These are phyloP conservation scores for Mortierella sp. DNA, from an alignment of 371 early-diverging fungal species.

Conservation along the genomic window DNA sequence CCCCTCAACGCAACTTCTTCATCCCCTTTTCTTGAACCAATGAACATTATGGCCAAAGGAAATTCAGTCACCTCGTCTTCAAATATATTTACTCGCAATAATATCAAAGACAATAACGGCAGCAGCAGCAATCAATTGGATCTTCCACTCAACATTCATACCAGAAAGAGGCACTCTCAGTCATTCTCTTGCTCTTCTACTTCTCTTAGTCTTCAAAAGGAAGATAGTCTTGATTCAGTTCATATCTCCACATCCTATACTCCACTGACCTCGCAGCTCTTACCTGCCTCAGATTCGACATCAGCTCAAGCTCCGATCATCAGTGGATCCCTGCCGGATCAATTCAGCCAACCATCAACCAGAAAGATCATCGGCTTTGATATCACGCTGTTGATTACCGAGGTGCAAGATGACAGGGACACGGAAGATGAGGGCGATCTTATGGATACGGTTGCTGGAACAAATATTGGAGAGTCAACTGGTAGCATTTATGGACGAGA, in stretches of 20 bases:
- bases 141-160: neutral
- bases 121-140: neutral
- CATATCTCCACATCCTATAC: conserved; percentile 12
- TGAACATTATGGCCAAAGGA: neutral
- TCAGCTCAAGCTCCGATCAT: neutral
- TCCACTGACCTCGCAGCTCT: neutral
- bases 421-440: neutral
- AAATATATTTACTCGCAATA: neutral
- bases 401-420: neutral
- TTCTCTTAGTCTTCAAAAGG: neutral
- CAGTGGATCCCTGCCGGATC: neutral
- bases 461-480: neutral
- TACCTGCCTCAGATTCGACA: neutral
- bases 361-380: conserved; percentile 7
- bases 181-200: conserved; percentile 13
- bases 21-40: conserved; percentile 3
- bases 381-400: neutral
- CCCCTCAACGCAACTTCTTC: neutral
- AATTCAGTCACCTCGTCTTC: neutral
- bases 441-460: neutral
- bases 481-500: too few relatives aligned
- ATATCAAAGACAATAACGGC: neutral
- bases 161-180: neutral
- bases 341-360: neutral
- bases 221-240: neutral